Evolutionary conservation across 768 basidiomycete genomes (phyloP).

Genomic region (Russula olivacea): DNA sequence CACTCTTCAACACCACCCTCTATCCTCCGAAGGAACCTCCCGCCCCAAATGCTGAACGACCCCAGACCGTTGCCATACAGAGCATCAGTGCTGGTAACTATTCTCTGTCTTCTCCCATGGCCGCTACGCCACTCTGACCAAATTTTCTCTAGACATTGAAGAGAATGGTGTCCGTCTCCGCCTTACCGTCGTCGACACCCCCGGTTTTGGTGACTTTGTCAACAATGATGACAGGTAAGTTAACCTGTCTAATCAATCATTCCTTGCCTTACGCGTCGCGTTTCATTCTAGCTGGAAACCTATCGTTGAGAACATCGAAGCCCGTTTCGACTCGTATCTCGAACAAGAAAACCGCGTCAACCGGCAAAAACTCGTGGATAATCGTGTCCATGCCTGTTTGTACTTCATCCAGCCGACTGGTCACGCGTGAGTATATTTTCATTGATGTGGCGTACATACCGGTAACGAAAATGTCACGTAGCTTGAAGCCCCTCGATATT

Average conservation of each 20-base stretch:
- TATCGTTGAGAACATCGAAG: conserved; percentile 96
- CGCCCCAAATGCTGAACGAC: conserved; percentile 77
- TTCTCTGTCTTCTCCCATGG: neutral
- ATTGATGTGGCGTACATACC: neutral
- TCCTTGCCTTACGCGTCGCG: conserved; percentile 23
- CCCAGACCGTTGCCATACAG: conserved; percentile 95
- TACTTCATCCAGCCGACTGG: conserved; percentile 99
- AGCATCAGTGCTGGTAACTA: conserved; percentile 90
- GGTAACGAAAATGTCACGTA: conserved; percentile 30
- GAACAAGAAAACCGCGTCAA: conserved; percentile 99
- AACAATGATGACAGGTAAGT: conserved; percentile 94
- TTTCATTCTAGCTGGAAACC: conserved; percentile 80
- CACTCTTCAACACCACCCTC: conserved; percentile 94
- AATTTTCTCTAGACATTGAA: conserved; percentile 77
- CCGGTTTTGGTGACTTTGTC: conserved; percentile 98
- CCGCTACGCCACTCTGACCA: neutral
- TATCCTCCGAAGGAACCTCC: conserved; percentile 84
- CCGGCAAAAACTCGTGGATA: conserved; percentile 87
- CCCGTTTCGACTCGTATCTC: conserved; percentile 94
- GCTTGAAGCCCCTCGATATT: conserved; percentile 95
- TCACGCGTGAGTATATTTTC: conserved; percentile 67
- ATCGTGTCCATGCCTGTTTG: conserved; percentile 96
- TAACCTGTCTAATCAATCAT: neutral
- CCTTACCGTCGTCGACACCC: conserved; percentile 98
- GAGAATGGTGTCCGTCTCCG: conserved; percentile 96